phyloP scores from a whole-genome alignment of 2,329 filamentous ascomycete genomes.

The Bipolaris sorokiniana region DNA sequence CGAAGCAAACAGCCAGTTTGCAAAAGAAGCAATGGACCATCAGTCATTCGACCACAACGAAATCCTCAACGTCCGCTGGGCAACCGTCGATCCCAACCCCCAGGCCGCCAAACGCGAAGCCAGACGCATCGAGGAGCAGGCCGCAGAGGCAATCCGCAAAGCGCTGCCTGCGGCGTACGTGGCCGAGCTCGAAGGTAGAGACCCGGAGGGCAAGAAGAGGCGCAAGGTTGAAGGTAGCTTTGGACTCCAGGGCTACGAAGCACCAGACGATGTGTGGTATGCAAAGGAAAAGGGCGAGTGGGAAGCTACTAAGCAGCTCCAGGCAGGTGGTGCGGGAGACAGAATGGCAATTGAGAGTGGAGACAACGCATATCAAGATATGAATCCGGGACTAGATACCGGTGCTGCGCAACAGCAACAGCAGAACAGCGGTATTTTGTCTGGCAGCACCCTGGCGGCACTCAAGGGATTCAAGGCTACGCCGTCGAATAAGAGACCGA shows the following conservation, averaged over 20 bases:
- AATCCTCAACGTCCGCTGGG: constrained; percentile 95
- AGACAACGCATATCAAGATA: constrained; percentile 41
- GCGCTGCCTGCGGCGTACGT: constrained; percentile 90
- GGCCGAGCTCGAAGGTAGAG: constrained; percentile 89
- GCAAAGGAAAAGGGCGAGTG: constrained; percentile 74
- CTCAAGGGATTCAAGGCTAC: constrained; percentile 62
- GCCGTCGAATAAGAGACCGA: constrained; percentile 58
- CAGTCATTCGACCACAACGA: constrained; percentile 91
- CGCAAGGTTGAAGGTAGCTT: constrained; percentile 87
- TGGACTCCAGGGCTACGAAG: constrained; percentile 88
- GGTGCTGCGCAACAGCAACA: constrained; percentile 27
- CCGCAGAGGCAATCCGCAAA: constrained; percentile 87
- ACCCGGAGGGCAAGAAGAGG: constrained; percentile 84
- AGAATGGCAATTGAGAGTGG: constrained; percentile 55
- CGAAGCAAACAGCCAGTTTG: constrained; percentile 60
- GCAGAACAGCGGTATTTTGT: constrained; percentile 71
- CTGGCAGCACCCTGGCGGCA: constrained; percentile 79
- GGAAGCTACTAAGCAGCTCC: constrained; percentile 68
- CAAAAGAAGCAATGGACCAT: constrained; percentile 89
- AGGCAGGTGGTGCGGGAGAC: constrained; percentile 62
- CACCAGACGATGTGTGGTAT: constrained; percentile 92
- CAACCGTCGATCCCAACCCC: constrained; percentile 94
- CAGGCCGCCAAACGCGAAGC: constrained; percentile 93
- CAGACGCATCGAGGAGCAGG: constrained; percentile 88
- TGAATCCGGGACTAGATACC: too few species aligned